Base-by-base conservation (phyloP, 257 asterid genomes). In the Primulina tabacum region DNA sequence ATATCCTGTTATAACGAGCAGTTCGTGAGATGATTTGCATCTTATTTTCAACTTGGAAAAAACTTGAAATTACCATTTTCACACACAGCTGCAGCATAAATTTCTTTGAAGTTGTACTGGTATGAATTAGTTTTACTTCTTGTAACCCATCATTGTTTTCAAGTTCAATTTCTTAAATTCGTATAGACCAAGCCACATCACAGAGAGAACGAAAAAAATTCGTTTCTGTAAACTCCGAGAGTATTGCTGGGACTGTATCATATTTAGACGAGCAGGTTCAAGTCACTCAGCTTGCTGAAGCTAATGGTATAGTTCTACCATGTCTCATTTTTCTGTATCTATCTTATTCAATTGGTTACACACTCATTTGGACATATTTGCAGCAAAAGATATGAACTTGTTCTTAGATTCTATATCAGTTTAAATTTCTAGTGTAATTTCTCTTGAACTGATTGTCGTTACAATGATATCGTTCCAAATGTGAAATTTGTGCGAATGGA, bases 151-250 rank as follows among this genome's bases (percentile, higher is more conserved):
- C 18, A 34, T 70, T 55, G 29, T 28, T 62, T 67, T 63, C 30
- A 30, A 65, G 32, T 68, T 64, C 69, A 73, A 75, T 73, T 77
- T 80, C 85, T 85, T 89, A 85, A 89, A 81, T 71, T 83, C 78
- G 60, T 53, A 52, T 79, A 86, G 90, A 86, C 81, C 82, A 82
- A 76, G 80, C 81, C 68, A 58, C 75, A 50, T 65, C 93, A 70
- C 67, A 71, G 68, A 69, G 74, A 72, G 86, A 79, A 69, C 79
- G 74, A 74, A 82, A 73, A 72, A 84, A 78, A 59, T 18, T 72
- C 50, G 75, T 76, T 61, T 61, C 74, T 65, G 69, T 78, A 63
- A 79, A 70, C 77, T 74, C 79, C 67, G 74, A 69, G 62, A 76
- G 73, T 76, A 65, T 78, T 73, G 80, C 87, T 81, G 81, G 86